Evolutionary conservation across 495 filamentous ascomycete genomes (phyloP), one percentile per base, ranked within the genome.

Genomic region (Penicillium samsonianum): DNA sequence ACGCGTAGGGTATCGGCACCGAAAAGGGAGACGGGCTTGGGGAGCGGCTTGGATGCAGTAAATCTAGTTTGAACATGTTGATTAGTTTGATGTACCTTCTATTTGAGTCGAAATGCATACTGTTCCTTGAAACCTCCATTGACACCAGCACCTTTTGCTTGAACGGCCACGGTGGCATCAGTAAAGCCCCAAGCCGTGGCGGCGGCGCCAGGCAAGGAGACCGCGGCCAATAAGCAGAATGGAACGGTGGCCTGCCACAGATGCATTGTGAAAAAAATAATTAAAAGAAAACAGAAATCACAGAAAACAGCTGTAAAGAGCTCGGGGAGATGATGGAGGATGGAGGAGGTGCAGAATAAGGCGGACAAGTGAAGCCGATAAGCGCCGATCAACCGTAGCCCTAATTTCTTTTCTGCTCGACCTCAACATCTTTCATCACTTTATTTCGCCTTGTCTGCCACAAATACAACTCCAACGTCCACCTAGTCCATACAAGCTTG

Each of bases 121-220:
- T 87, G 84, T 72, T 91, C 85, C 74, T 91, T 95, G 64, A 82
- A 67, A 22, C 82, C 83, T 53, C 73, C 75, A 38, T 82, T 82
- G 48, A 85, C 78, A 23, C 84, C 87, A 20, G 82, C 76, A 49
- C 82, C 85, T 77, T 92, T 96, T 47, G 81, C 73, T 68, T 85
- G 82, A 62, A 96, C 81, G 53, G 85, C 83, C 71, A 96, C 73
- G 64, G 84, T 90, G 70, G 87, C 92, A 80, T 96, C 91, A 67
- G 88, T 82, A 71, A 94, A 94, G 19, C 84, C 82, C 92, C 92
- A 96, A 28, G 85, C 84, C 33, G 89, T 84, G 50, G 90, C 88
- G 41, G 89, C 87, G 16, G 58, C 73, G 42, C 65, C 64, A n/a
- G 74, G 73, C 47, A 72, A 22, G 11, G 74, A 71, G 42, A 68